These are phyloP conservation scores for Lithocarpus polystachyus DNA, from an alignment of 306 rosid genomes.

Conservation along the genomic window DNA sequence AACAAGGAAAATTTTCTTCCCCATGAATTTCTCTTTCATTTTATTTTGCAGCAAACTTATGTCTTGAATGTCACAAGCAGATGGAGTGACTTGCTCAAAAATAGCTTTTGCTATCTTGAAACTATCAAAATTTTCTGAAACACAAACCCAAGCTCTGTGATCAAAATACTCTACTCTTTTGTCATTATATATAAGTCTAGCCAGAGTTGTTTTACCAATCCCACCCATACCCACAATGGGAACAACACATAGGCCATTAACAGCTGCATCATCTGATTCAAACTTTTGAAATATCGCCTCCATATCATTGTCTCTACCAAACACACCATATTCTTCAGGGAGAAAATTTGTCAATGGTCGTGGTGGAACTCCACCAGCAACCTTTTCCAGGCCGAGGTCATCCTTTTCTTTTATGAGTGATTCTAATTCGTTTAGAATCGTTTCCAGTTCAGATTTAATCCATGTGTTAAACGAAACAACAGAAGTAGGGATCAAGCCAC, in stretches of 20 bases:
- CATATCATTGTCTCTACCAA: slow-evolving; percentile 19
- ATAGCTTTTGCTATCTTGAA: neutral
- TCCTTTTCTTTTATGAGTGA: too few relatives aligned
- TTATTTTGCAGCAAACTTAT: too few relatives aligned
- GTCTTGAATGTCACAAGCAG: too few relatives aligned
- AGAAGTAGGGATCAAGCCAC: neutral
- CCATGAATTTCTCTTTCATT: too few relatives aligned
- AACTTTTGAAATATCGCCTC: neutral
- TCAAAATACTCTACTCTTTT: neutral
- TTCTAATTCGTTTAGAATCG: too few relatives aligned
- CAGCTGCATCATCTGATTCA: neutral
- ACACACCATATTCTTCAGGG: neutral
- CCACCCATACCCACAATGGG: slow-evolving; percentile 26
- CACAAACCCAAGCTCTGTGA: slow-evolving; percentile 8
- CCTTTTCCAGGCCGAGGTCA: too few relatives aligned
- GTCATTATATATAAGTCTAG: slow-evolving; percentile 16
- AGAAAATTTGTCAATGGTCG: neutral
- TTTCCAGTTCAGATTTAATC: too few relatives aligned
- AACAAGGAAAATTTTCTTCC: too few relatives aligned
- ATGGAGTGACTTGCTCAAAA: neutral
- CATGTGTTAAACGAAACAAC: too few relatives aligned
- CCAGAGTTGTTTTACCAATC: slow-evolving; percentile 13
- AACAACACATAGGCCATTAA: neutral
- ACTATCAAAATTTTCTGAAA: slow-evolving; percentile 16
- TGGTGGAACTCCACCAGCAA: too few relatives aligned